phyloP scores from a whole-genome alignment of 306 rosid species.

The Bauhinia variegata region DNA sequence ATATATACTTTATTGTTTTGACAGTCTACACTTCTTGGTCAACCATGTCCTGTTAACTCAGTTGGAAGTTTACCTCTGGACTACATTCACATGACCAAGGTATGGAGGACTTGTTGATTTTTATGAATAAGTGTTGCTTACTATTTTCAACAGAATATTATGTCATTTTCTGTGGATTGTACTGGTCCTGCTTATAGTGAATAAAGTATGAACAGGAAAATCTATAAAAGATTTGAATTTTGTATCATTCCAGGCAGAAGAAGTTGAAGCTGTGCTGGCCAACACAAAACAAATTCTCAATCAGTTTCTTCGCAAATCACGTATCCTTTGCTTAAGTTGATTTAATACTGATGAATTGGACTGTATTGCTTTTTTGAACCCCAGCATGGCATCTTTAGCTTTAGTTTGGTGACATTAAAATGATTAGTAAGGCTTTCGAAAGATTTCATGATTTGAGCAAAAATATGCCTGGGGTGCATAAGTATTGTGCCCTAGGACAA shows the following conservation, averaged over 20 bases:
- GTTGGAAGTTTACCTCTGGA: conserved; percentile 87
- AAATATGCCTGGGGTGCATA: conserved; percentile 2
- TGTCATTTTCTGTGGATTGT: conserved; percentile 13
- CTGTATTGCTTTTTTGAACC: conserved; percentile 26
- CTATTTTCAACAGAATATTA: conserved; percentile 19
- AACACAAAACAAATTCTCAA: conserved; percentile 75
- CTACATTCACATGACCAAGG: conserved; percentile 72
- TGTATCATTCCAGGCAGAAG: conserved; percentile 57
- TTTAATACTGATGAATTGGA: conserved; percentile 17
- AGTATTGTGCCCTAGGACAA: conserved; percentile 13
- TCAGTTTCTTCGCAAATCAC: conserved; percentile 78
- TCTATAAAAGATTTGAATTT: conserved; percentile 30
- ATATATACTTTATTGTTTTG: conserved; percentile 43
- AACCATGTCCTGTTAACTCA: conserved; percentile 85
- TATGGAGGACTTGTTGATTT: conserved; percentile 33
- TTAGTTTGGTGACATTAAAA: conserved; percentile 18
- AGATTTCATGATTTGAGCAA: background rate
- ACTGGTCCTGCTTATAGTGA: conserved; percentile 22
- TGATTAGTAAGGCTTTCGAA: conserved; percentile 13
- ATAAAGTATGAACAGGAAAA: conserved; percentile 17
- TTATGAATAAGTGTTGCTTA: conserved; percentile 22
- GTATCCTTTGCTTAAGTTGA: conserved; percentile 58
- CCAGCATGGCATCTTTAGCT: conserved; percentile 12
- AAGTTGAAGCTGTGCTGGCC: conserved; percentile 85
- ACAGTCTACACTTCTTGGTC: conserved; percentile 87